Evolutionary conservation across 192 early-diverging fungal species (phyloP).

Genomic region (Entrophospora sp.): DNA sequence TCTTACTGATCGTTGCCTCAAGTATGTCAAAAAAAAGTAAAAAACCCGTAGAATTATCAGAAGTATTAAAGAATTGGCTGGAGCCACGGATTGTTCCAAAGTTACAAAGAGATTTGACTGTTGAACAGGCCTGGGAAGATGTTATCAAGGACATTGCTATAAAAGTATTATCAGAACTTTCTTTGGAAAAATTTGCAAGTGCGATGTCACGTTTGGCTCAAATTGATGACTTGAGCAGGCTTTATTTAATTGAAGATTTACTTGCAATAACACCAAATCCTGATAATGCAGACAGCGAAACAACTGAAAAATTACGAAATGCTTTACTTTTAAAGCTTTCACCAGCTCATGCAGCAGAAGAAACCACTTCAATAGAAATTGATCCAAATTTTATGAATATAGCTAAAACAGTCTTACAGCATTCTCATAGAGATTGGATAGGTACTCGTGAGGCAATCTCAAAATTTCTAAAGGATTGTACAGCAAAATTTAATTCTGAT

Average conservation of each 20-base stretch:
- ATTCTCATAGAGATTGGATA: slow-evolving; percentile 19
- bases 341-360: not conserved
- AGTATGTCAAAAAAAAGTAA: slow-evolving; percentile 7
- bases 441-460: slow-evolving; percentile 8
- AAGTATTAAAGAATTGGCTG: slow-evolving; percentile 4
- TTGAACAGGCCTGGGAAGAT: slow-evolving; percentile 10
- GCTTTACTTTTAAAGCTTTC: not conserved
- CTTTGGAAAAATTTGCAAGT: slow-evolving; percentile 7
- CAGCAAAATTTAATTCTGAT: slow-evolving; percentile 10
- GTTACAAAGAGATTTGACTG: not conserved
- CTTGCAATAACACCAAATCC: slow-evolving; percentile 4
- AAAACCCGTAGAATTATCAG: slow-evolving; percentile 7
- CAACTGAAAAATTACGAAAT: not conserved
- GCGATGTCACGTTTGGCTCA: slow-evolving; percentile 1
- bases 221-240: not conserved
- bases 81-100: slow-evolving; percentile 12
- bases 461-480: slow-evolving; percentile 16
- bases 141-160: slow-evolving; percentile 16
- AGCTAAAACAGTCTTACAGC: not conserved
- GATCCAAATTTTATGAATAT: not conserved
- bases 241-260: not conserved
- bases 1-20: no score
- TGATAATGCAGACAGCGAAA: not conserved
- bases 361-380: not conserved
- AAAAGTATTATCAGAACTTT: not conserved